These are phyloP conservation scores for Limnomonas spitsbergensis DNA, from an alignment of 139 green algal genomes.

Conservation along the genomic window DNA sequence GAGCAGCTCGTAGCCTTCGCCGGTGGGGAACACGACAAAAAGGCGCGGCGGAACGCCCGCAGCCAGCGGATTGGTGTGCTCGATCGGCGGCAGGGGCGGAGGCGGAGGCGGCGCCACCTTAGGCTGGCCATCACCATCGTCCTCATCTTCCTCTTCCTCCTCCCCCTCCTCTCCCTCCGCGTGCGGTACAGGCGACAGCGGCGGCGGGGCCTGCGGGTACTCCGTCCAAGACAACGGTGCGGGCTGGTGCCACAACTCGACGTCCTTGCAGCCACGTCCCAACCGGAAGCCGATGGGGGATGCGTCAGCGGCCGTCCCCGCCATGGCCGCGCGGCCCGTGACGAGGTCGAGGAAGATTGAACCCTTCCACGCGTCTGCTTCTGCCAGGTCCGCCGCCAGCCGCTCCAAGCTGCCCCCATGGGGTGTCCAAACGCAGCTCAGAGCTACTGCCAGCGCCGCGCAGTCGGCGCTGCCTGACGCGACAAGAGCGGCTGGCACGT, in stretches of 20 bases:
- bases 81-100: slow-evolving; percentile 23
- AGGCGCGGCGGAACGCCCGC: slow-evolving; percentile 36
- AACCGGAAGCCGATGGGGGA: slow-evolving; percentile 16
- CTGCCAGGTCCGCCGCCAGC: not conserved
- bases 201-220: slow-evolving; percentile 26
- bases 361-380: not conserved
- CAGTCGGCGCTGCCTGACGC: not conserved
- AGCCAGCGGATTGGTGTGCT: slow-evolving; percentile 26
- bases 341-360: slow-evolving; percentile 16
- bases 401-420: not conserved
- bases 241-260: slow-evolving; percentile 12
- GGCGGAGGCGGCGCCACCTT: slow-evolving; percentile 17
- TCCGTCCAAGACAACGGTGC: slow-evolving; percentile 18
- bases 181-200: slow-evolving; percentile 9
- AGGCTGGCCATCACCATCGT: slow-evolving; percentile 31
- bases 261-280: slow-evolving; percentile 1
- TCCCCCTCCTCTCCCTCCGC: slow-evolving; percentile 11
- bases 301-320: not conserved
- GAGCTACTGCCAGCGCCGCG: not conserved
- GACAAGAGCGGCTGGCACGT: slow-evolving; percentile 19
- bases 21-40: slow-evolving; percentile 46
- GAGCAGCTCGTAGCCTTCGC: slow-evolving; percentile 49
- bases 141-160: slow-evolving; percentile 27
- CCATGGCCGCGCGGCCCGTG: not conserved
- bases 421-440: no score